A percentile compares a stretch with the other conserved stretches of the same genome.
Evolutionary conservation across 257 asterid genomes (phyloP).

Genomic region (Salvia rosmarinus): DNA sequence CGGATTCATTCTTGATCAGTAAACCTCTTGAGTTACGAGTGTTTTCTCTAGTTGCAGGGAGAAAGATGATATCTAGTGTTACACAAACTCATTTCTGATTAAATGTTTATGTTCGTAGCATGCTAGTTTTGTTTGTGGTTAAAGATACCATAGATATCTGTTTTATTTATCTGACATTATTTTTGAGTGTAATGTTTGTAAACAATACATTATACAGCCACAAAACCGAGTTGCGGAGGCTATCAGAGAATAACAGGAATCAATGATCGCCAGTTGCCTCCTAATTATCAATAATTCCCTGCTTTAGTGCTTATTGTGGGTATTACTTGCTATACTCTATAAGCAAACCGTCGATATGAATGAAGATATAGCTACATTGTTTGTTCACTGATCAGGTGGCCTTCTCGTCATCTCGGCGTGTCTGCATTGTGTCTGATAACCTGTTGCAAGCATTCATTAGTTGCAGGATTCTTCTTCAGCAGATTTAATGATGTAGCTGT

Average conservation of each 20-base stretch:
- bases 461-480: neutral
- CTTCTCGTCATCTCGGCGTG: neutral
- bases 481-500: neutral
- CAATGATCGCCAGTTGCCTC: neutral
- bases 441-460: constrained; percentile 13
- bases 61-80: no score
- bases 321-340: neutral
- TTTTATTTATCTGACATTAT: neutral
- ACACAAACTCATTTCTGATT: no score
- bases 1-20: no score
- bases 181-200: neutral
- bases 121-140: no score
- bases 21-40: no score
- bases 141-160: no score
- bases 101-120: no score
- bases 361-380: neutral
- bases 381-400: neutral
- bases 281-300: neutral
- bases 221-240: constrained; percentile 20
- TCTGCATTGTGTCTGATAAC: neutral
- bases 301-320: constrained; percentile 12
- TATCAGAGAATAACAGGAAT: neutral
- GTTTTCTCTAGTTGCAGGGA: no score
- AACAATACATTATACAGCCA: neutral
- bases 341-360: constrained; percentile 15